Evolutionary conservation across 2,329 filamentous ascomycete species (phyloP).

Genomic region (Penicillium sp.): DNA sequence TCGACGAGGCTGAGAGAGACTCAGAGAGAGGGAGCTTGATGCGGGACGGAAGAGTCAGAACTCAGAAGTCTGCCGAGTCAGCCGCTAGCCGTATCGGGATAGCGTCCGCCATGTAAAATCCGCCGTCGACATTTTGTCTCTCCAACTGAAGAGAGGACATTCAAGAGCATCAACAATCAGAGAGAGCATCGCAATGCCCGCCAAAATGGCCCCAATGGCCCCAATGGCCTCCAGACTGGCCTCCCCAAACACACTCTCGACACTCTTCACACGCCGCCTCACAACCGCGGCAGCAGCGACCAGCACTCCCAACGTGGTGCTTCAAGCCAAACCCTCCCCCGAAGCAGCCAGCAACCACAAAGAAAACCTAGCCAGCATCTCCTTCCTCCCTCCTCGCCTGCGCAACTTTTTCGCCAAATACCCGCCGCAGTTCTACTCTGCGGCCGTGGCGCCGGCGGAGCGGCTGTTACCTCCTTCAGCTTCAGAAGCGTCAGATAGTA

Average conservation of each 20-base stretch:
- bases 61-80: background rate
- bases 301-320: background rate
- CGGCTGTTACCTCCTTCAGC: slow-evolving; percentile 20
- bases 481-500: slow-evolving; percentile 25
- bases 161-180: background rate
- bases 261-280: background rate
- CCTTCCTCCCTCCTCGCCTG: slow-evolving; percentile 66
- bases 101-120: background rate
- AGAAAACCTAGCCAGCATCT: slow-evolving; percentile 10
- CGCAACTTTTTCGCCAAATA: slow-evolving; percentile 86
- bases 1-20: background rate
- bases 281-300: background rate
- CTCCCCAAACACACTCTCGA: background rate
- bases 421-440: slow-evolving; percentile 61
- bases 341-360: background rate
- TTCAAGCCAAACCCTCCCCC: background rate
- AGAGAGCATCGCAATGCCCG: too few species aligned
- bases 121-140: background rate
- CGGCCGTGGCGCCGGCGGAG: slow-evolving; percentile 24
- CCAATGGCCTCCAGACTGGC: background rate
- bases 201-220: slow-evolving; percentile 3
- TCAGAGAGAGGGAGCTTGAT: background rate
- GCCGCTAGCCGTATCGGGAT: background rate
- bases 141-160: background rate
- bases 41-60: slow-evolving; percentile 8